phyloP scores from a whole-genome alignment of 2,329 filamentous ascomycete genomes.

The Aspergillus sp. region DNA sequence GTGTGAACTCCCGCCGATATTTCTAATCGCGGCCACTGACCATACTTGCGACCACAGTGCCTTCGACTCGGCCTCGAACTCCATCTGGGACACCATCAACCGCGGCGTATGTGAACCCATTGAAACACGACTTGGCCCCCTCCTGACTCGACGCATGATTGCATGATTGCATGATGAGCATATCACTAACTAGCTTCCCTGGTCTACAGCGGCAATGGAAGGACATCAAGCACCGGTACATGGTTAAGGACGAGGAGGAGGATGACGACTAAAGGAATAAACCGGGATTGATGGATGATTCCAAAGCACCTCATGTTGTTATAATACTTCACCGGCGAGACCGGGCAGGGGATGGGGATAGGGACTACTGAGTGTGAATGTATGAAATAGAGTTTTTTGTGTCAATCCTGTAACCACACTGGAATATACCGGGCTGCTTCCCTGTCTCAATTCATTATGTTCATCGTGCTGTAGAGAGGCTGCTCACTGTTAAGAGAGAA shows the following conservation, averaged over 20 bases:
- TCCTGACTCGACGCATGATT: neutral
- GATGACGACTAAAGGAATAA: slow-evolving; percentile 47
- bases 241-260: slow-evolving; percentile 64
- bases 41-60: slow-evolving; percentile 54
- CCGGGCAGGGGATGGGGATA: slow-evolving; percentile 3
- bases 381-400: slow-evolving; percentile 23
- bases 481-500: too few species aligned
- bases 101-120: slow-evolving; percentile 69
- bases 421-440: neutral
- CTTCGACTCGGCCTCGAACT: slow-evolving; percentile 80
- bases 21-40: slow-evolving; percentile 18
- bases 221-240: slow-evolving; percentile 91
- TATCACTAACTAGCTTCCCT: neutral
- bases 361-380: slow-evolving; percentile 20
- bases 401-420: neutral
- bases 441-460: too few species aligned
- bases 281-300: slow-evolving; percentile 5
- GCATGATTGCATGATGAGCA: neutral
- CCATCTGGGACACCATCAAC: slow-evolving; percentile 89
- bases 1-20: slow-evolving; percentile 35
- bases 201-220: slow-evolving; percentile 90
- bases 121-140: neutral
- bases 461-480: too few species aligned
- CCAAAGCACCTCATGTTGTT: neutral
- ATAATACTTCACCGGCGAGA: slow-evolving; percentile 8